A percentile compares a stretch with the other conserved stretches of the same genome.
Evolutionary conservation across 208 protist species (phyloP).

Genomic region (Acanthamoeba quina): DNA sequence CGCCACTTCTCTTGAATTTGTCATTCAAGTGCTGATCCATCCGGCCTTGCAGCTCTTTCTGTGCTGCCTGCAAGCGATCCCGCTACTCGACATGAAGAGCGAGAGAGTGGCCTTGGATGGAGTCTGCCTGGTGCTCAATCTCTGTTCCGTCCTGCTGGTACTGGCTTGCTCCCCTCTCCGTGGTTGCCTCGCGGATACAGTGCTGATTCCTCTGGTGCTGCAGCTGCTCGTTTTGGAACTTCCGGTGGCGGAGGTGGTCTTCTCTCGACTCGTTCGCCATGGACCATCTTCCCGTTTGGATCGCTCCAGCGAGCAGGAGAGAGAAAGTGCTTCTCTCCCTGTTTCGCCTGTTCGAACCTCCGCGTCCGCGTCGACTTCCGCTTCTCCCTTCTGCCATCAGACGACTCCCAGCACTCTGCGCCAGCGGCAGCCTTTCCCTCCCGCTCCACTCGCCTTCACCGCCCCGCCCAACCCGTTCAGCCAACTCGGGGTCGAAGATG

Average conservation of each 20-base stretch:
- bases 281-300: not conserved
- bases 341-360: not conserved
- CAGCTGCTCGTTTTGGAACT: conserved; percentile 39
- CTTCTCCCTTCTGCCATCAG: not conserved
- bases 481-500: conserved; percentile 16
- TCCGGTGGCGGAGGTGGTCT: not conserved
- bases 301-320: not conserved
- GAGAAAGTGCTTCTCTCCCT: conserved; percentile 61
- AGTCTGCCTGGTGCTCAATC: not conserved
- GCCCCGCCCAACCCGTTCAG: conserved; percentile 19
- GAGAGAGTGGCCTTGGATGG: not conserved
- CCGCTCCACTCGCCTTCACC: conserved; percentile 4
- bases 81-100: conserved; percentile 34
- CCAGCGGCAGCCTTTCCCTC: not conserved
- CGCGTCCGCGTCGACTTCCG: not conserved
- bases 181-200: not conserved
- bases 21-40: not conserved
- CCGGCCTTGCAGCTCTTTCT: conserved; percentile 27
- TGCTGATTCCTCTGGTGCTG: not conserved
- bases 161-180: not conserved
- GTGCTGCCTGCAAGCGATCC: not conserved
- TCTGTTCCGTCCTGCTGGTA: not conserved
- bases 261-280: not conserved
- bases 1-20: not conserved
- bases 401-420: not conserved